Conservation (phyloP, 129 eudicot species). For the Flaveria trinervia region DNA sequence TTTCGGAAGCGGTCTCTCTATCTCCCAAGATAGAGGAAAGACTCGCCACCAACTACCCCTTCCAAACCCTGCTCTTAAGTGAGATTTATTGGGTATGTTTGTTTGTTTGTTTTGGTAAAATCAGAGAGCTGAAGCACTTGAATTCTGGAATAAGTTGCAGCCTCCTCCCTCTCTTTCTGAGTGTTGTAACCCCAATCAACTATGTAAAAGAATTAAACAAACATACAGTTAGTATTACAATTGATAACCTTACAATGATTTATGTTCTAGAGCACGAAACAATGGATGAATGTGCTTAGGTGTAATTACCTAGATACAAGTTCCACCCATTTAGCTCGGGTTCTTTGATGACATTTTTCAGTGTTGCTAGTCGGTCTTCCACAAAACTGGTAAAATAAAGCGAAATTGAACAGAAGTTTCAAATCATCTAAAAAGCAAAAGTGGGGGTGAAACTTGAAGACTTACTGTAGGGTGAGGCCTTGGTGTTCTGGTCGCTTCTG, state of each 20-base stretch:
- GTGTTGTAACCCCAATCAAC: constrained; percentile 99
- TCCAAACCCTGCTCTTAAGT: too few species aligned
- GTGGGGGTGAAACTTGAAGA: neutral
- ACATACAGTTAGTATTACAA: neutral
- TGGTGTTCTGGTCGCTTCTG: constrained; percentile 89
- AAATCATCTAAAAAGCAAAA: neutral
- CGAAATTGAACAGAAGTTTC: neutral
- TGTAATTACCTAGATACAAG: constrained; percentile 76
- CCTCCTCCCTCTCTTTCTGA: constrained; percentile 88
- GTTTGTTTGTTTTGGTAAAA: constrained; percentile 84
- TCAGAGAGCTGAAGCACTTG: constrained; percentile 86
- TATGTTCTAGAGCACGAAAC: neutral
- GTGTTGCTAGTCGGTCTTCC: constrained; percentile 92
- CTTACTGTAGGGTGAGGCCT: constrained; percentile 91
- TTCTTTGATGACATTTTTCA: constrained; percentile 93
- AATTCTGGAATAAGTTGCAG: constrained; percentile 80
- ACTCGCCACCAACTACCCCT: too few species aligned
- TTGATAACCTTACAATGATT: neutral
- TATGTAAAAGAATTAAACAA: constrained; percentile 30
- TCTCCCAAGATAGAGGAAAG: too few species aligned
- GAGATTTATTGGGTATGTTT: too few species aligned
- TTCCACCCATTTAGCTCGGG: constrained; percentile 86
- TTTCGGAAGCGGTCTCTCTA: too few species aligned
- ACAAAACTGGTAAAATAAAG: constrained; percentile 61
- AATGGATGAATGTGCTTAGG: neutral